Conservation (phyloP, 495 filamentous ascomycete genomes). For the Haplographium delicatum region DNA sequence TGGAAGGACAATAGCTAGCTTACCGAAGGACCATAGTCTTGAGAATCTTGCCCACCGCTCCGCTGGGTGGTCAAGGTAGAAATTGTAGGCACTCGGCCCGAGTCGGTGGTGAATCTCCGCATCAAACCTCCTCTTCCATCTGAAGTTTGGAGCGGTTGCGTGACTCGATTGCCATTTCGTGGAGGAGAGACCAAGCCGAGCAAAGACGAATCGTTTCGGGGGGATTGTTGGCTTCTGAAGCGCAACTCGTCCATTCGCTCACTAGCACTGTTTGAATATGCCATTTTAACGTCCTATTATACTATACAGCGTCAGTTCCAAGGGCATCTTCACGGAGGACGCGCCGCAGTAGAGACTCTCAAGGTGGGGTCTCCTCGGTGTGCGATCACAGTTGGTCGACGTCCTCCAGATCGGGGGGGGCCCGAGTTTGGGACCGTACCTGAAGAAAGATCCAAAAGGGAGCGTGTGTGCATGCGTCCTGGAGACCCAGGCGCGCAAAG, state of each 20-base stretch:
- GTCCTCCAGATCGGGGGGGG: not conserved
- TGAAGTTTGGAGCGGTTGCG: slow-evolving; percentile 48
- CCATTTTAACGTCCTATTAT: slow-evolving; percentile 41
- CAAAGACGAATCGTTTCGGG: slow-evolving; percentile 60
- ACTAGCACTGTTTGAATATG: slow-evolving; percentile 59
- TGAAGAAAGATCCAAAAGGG: slow-evolving; percentile 15
- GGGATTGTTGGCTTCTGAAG: slow-evolving; percentile 68
- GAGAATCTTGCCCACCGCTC: slow-evolving; percentile 47
- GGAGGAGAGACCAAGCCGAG: slow-evolving; percentile 65
- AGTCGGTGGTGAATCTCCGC: slow-evolving; percentile 91
- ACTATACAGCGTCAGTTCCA: slow-evolving; percentile 13
- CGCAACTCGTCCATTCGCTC: slow-evolving; percentile 72
- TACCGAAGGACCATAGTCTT: slow-evolving; percentile 48
- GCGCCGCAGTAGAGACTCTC: slow-evolving; percentile 5
- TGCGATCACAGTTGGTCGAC: not conserved
- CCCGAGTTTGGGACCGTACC: slow-evolving; percentile 2
- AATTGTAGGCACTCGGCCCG: slow-evolving; percentile 78
- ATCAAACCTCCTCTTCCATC: slow-evolving; percentile 70
- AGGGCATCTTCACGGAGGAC: not conserved
- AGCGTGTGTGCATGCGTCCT: slow-evolving; percentile 12
- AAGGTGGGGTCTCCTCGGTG: slow-evolving; percentile 21
- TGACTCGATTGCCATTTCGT: slow-evolving; percentile 53
- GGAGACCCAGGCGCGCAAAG: slow-evolving; percentile 20
- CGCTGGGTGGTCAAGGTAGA: slow-evolving; percentile 58
- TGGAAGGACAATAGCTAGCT: slow-evolving; percentile 26